Evolutionary conservation across 208 protist species (phyloP).

Genomic region (Leishmania mexicana): DNA sequence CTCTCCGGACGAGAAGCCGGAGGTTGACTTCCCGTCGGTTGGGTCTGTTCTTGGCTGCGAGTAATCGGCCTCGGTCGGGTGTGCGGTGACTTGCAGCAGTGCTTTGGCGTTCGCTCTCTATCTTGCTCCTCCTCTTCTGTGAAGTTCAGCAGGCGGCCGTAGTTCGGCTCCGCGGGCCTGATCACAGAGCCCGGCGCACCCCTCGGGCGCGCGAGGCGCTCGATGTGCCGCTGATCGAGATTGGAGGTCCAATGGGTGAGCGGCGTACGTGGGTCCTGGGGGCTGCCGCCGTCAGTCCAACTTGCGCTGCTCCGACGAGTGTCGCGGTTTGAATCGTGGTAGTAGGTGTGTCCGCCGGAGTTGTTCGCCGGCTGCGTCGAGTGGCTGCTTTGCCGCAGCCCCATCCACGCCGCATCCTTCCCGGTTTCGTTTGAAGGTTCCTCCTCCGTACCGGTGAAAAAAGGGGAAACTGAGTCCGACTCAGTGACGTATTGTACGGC

Average conservation of each 20-base stretch:
- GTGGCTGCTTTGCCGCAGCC: conserved; percentile 1
- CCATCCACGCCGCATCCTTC: conserved; percentile 1
- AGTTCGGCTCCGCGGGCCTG: conserved; percentile 46
- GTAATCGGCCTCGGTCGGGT: too few species aligned
- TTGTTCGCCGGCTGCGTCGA: not conserved
- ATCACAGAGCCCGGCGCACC: conserved; percentile 14
- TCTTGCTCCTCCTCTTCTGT: conserved; percentile 55
- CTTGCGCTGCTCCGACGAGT: conserved; percentile 3
- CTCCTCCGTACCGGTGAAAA: not conserved
- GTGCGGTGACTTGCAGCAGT: not conserved
- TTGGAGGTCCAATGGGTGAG: not conserved
- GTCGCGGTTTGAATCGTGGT: not conserved
- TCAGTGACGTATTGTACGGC: not conserved
- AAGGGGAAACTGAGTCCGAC: not conserved
- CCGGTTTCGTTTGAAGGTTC: not conserved
- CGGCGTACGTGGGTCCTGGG: not conserved
- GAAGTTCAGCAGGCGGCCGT: conserved; percentile 64
- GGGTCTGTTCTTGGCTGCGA: not conserved
- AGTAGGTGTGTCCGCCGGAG: not conserved
- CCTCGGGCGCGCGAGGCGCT: conserved; percentile 30
- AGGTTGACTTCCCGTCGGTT: not conserved
- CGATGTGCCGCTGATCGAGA: conserved; percentile 23
- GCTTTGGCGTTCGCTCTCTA: conserved; percentile 2
- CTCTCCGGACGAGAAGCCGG: not conserved
- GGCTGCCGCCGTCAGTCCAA: not conserved